Evolutionary conservation across 257 asterid genomes (phyloP).

Genomic region (Rhazya stricta): DNA sequence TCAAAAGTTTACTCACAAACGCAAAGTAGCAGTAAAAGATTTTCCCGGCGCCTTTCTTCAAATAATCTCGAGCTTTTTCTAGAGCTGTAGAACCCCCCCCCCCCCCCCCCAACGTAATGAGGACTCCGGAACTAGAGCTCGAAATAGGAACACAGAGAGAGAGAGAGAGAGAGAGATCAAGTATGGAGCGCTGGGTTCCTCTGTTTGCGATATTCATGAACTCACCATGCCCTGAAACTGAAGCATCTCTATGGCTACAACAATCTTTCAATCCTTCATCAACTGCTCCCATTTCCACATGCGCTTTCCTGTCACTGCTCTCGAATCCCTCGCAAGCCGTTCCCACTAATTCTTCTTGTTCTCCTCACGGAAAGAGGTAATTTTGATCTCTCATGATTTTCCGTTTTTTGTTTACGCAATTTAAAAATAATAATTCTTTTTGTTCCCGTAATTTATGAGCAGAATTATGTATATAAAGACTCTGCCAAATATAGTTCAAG

Average conservation of each 20-base stretch:
- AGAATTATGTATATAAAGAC: conserved; percentile 65
- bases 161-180: neutral
- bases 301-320: conserved; percentile 38
- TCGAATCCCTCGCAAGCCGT: conserved; percentile 24
- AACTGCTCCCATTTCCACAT: conserved; percentile 30
- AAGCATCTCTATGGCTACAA: conserved; percentile 65
- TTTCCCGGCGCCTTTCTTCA: conserved; percentile 12
- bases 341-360: conserved; percentile 16
- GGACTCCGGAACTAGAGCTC: neutral
- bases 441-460: conserved; percentile 15
- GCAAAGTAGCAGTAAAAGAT: neutral
- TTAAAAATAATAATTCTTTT: conserved; percentile 5
- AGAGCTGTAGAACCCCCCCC: too few species aligned
- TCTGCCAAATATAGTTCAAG: conserved; percentile 55
- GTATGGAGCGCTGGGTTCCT: conserved; percentile 71
- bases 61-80: neutral
- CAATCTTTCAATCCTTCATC: conserved; percentile 39
- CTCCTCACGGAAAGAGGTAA: conserved; percentile 30
- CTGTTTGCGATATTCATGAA: conserved; percentile 54
- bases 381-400: neutral
- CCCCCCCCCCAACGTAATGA: too few species aligned
- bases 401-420: neutral
- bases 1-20: too few species aligned
- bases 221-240: conserved; percentile 64
- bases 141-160: neutral